These are phyloP conservation scores for Elaeis guineensis DNA, from an alignment of 176 grass and related monocot genomes.

Conservation along the genomic window DNA sequence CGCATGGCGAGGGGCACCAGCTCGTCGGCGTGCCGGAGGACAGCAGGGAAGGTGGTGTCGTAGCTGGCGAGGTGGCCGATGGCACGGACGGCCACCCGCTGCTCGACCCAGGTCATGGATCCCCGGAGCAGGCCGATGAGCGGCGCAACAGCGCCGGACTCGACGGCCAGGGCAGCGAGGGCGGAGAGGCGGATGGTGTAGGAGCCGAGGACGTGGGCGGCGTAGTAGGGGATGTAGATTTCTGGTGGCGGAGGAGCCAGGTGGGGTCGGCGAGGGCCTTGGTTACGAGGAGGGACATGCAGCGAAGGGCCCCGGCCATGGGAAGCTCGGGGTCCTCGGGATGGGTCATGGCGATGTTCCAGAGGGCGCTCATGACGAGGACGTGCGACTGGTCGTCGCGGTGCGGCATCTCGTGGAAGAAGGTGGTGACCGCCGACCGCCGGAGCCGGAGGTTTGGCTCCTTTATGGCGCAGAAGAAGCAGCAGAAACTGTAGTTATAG, in stretches of 20 bases:
- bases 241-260: slow-evolving; percentile 43
- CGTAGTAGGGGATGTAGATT: slow-evolving; percentile 72
- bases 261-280: slow-evolving; percentile 41
- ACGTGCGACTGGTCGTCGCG: slow-evolving; percentile 22
- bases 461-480: slow-evolving; percentile 70
- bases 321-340: slow-evolving; percentile 73
- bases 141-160: slow-evolving; percentile 41
- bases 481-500: slow-evolving; percentile 5
- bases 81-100: slow-evolving; percentile 60
- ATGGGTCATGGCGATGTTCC: slow-evolving; percentile 67
- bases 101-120: slow-evolving; percentile 78
- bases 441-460: slow-evolving; percentile 39
- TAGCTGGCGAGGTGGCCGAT: slow-evolving; percentile 93
- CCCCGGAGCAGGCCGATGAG: slow-evolving; percentile 57
- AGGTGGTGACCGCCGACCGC: slow-evolving; percentile 33
- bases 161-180: slow-evolving; percentile 50
- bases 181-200: slow-evolving; percentile 71
- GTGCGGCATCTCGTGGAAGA: slow-evolving; percentile 60
- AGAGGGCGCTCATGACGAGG: slow-evolving; percentile 40
- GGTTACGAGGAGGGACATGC: slow-evolving; percentile 71
- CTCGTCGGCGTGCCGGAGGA: slow-evolving; percentile 42
- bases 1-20: slow-evolving; percentile 48
- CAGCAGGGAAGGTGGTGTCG: slow-evolving; percentile 55
- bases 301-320: slow-evolving; percentile 66
- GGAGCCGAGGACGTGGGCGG: slow-evolving; percentile 71